A percentile compares a stretch with the other conserved stretches of the same genome.
Evolutionary conservation across 176 grass and related monocot genomes (phyloP).

Genomic region (Triticum aestivum): IWGSC_CS_RefSeq_v2.1 NC_057801.1:433222460-433222959

Average conservation of each 20-base stretch:
- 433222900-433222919: too few species aligned
- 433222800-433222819: not conserved
- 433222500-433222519: not conserved
- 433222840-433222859: too few species aligned
- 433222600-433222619: not conserved
- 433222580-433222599: not conserved
- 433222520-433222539: slow-evolving; percentile 12
- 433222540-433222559: not conserved
- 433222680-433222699: not conserved
- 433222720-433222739: slow-evolving; percentile 35
- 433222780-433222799: slow-evolving; percentile 34
- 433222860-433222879: too few species aligned
- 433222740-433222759: not conserved
- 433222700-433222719: slow-evolving; percentile 36
- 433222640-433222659: slow-evolving; percentile 8
- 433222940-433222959: too few species aligned
- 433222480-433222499: slow-evolving; percentile 10
- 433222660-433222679: not conserved
- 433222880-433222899: too few species aligned
- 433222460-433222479: not conserved
- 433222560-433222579: not conserved
- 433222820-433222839: not conserved
- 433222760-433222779: not conserved
- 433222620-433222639: slow-evolving; percentile 25
- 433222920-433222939: too few species aligned